Conservation (phyloP, 352 stramenopile species). For the Phytophthora melonis region DNA sequence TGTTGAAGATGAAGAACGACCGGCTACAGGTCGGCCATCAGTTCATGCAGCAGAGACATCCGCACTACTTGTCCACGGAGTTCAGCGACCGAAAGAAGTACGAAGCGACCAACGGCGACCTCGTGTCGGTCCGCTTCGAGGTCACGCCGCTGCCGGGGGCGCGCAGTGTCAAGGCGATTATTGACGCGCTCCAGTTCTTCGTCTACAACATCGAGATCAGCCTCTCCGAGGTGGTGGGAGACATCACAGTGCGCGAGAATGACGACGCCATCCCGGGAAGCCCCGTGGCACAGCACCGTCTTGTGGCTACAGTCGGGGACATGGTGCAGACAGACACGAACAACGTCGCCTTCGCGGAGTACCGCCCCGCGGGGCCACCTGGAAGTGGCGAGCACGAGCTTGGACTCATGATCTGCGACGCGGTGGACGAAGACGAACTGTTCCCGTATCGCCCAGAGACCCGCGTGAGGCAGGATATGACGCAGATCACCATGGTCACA, state of each 20-base stretch:
- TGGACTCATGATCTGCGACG: conserved; percentile 41
- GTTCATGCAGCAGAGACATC: conserved; percentile 25
- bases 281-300: conserved; percentile 41
- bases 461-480: conserved; percentile 48
- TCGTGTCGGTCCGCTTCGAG: conserved; percentile 45
- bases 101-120: conserved; percentile 39
- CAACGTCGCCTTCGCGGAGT: conserved; percentile 45
- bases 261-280: conserved; percentile 43
- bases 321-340: conserved; percentile 44
- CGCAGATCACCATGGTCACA: conserved; percentile 25
- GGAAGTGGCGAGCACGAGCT: conserved; percentile 20
- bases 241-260: conserved; percentile 57
- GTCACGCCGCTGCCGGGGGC: conserved; percentile 42
- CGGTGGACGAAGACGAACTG: conserved; percentile 50
- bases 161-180: conserved; percentile 34
- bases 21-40: conserved; percentile 32
- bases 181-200: conserved; percentile 50
- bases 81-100: conserved; percentile 51
- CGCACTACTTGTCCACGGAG: conserved; percentile 24
- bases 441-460: conserved; percentile 46
- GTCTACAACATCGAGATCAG: conserved; percentile 57
- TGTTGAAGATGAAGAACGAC: conserved; percentile 32
- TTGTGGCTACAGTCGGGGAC: conserved; percentile 40
- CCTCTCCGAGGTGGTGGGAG: conserved; percentile 44
- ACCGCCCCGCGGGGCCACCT: conserved; percentile 3